phyloP scores from a whole-genome alignment of 768 basidiomycete species.

The Pisolithus tinctorius region DNA sequence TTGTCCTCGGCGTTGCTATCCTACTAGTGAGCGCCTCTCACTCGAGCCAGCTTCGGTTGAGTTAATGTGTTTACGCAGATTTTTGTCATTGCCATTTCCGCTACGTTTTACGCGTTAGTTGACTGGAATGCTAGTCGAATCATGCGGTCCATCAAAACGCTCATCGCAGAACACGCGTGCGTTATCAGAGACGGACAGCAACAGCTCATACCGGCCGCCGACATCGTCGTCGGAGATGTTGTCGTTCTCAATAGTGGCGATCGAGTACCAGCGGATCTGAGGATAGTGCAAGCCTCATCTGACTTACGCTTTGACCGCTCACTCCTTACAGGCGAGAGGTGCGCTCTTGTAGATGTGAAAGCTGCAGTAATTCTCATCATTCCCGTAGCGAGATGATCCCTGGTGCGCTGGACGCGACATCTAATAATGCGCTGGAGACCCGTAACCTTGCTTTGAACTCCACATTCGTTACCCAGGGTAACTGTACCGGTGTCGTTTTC shows the following conservation, averaged over 20 bases:
- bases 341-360: background rate
- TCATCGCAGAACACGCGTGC: constrained; percentile 55
- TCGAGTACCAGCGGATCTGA: constrained; percentile 53
- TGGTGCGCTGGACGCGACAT: constrained; percentile 37
- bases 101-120: constrained; percentile 43
- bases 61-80: constrained; percentile 23
- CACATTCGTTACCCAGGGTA: constrained; percentile 36
- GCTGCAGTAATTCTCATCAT: background rate
- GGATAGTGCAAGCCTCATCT: constrained; percentile 44
- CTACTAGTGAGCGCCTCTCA: constrained; percentile 34
- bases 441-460: constrained; percentile 44
- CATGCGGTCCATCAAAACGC: constrained; percentile 51
- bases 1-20: constrained; percentile 48
- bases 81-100: constrained; percentile 35
- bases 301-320: constrained; percentile 50
- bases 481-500: constrained; percentile 35
- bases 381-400: constrained; percentile 35
- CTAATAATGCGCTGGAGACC: constrained; percentile 42
- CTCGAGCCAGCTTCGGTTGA: background rate
- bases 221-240: constrained; percentile 54
- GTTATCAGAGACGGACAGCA: constrained; percentile 47
- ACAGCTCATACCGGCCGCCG: constrained; percentile 43
- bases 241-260: constrained; percentile 48
- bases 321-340: constrained; percentile 47
- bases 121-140: constrained; percentile 44